Evolutionary conservation across 2,329 filamentous ascomycete genomes (phyloP), one percentile per base, ranked within the genome.

Genomic region (Cyanodermella asteris): DNA sequence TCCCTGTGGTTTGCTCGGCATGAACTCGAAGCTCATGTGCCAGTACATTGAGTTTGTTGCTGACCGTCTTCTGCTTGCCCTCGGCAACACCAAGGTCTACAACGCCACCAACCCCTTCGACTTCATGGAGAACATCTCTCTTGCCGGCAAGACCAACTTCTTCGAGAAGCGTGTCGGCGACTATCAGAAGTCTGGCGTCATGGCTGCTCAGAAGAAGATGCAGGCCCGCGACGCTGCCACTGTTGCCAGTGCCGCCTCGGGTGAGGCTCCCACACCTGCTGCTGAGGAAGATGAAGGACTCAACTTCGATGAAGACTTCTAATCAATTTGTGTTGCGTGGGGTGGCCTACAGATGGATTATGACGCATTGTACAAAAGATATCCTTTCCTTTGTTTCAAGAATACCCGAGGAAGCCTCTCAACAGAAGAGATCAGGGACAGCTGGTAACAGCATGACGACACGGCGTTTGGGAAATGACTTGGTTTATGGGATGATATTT

Each of bases 1-100:
- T 26, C 87, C 87, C 10, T 81, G 74, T 41, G 81, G 68, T 22
- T 72, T 97, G 25, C 76, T 97, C 16, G 87, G 87, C 56, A 97
- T 97, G 87, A 97, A 97, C 63, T 55, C 82, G 27, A 75, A 63
- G 38, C 66, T 97, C 39, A 97, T 97, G 87, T 90, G 90, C 65
- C 84, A 94, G 58, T 97, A 97, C 64, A 97, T 97, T 39, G 87
- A 97, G 67, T 97, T 97, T 42, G 87, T 97, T 24, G 87, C 87
- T 35, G 87, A 97, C 51, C 77, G 87, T 41, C 73, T 97, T 18
- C 68, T 97, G 18, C 61, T 94, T 30, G 72, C 87, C 16, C 75
- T 97, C 23, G 87, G 87, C 44, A 93, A 93, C 54, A 66, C 76
- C 41, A 94, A 93, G 64, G 63, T 76, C 42, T 97, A 91, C 69